Percentiles rank a stretch among this genome's conserved stretches.
Evolutionary conservation across 2,329 filamentous ascomycete genomes (phyloP).

Genomic region (Cercospora sesami): DNA sequence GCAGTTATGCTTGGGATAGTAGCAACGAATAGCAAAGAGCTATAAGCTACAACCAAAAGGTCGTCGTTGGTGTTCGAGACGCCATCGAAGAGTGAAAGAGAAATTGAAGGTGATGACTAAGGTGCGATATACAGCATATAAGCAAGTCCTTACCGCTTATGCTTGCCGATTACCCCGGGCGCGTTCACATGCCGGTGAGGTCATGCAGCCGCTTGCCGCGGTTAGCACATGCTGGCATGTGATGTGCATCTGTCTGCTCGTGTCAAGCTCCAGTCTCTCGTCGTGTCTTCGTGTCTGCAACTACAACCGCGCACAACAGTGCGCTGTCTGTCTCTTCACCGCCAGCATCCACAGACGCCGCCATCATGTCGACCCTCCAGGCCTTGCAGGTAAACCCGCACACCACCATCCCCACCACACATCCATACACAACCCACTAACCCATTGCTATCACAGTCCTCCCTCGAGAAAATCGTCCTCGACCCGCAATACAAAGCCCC

Average conservation of each 20-base stretch:
- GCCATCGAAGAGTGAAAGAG: too few relatives aligned
- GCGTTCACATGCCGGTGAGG: slow-evolving; percentile 2
- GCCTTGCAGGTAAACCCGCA: slow-evolving; percentile 17
- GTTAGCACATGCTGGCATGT: neutral
- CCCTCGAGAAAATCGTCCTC: slow-evolving; percentile 73
- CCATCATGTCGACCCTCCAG: slow-evolving; percentile 22
- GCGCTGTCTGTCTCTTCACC: neutral
- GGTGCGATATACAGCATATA: too few relatives aligned
- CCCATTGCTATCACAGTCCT: slow-evolving; percentile 52
- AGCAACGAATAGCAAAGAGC: too few relatives aligned
- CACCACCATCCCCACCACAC: neutral
- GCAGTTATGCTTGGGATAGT: too few relatives aligned
- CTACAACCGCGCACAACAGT: neutral
- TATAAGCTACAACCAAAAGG: too few relatives aligned
- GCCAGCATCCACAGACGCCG: neutral
- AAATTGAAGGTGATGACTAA: too few relatives aligned
- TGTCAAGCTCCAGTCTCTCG: slow-evolving; percentile 1
- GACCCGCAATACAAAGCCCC: slow-evolving; percentile 83
- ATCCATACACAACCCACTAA: neutral
- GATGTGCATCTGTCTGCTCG: slow-evolving; percentile 3
- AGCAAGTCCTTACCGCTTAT: neutral
- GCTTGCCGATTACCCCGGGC: neutral
- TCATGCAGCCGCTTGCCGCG: slow-evolving; percentile 3
- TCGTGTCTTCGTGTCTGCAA: slow-evolving; percentile 1
- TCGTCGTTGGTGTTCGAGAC: too few relatives aligned